Evolutionary conservation across 192 early-diverging fungal species (phyloP).

Genomic region (Coemansia asiatica): DNA sequence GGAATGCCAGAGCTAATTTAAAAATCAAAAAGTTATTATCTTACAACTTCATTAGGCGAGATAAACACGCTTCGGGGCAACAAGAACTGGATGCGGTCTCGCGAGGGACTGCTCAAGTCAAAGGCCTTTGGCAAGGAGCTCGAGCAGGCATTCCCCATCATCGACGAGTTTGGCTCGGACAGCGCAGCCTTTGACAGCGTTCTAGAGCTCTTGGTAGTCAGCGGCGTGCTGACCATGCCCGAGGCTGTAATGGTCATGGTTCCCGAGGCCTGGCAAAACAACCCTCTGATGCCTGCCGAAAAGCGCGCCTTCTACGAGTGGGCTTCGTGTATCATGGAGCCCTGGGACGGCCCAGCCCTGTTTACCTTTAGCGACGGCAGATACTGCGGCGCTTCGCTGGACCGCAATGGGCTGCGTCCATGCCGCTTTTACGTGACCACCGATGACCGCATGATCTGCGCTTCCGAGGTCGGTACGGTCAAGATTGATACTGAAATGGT

Average conservation of each 20-base stretch:
- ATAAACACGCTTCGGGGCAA: slow-evolving; percentile 99
- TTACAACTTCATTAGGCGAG: slow-evolving; percentile 63
- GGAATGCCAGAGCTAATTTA: too few species aligned
- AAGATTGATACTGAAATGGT: slow-evolving; percentile 76
- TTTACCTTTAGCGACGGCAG: slow-evolving; percentile 98
- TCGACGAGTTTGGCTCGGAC: slow-evolving; percentile 95
- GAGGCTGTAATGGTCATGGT: slow-evolving; percentile 99
- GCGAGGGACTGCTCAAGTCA: slow-evolving; percentile 92
- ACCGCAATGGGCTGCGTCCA: slow-evolving; percentile 97
- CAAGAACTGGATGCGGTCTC: slow-evolving; percentile 99
- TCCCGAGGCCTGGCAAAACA: slow-evolving; percentile 97
- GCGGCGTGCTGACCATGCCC: slow-evolving; percentile 86
- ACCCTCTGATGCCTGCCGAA: slow-evolving; percentile 72
- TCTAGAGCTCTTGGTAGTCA: slow-evolving; percentile 89
- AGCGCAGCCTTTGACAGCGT: slow-evolving; percentile 98
- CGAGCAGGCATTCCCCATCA: slow-evolving; percentile 84
- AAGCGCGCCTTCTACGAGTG: slow-evolving; percentile 96
- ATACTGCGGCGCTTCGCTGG: slow-evolving; percentile 96
- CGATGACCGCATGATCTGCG: slow-evolving; percentile 95
- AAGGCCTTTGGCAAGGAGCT: slow-evolving; percentile 75
- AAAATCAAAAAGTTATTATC: too few species aligned
- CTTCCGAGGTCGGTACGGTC: slow-evolving; percentile 94
- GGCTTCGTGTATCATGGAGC: slow-evolving; percentile 97
- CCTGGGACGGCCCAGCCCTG: slow-evolving; percentile 97
- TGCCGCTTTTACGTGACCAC: slow-evolving; percentile 94